Evolutionary conservation across 805 yeast genomes (phyloP), one percentile per base, ranked within the genome.

Genomic region (Ogataea philodendri): DNA sequence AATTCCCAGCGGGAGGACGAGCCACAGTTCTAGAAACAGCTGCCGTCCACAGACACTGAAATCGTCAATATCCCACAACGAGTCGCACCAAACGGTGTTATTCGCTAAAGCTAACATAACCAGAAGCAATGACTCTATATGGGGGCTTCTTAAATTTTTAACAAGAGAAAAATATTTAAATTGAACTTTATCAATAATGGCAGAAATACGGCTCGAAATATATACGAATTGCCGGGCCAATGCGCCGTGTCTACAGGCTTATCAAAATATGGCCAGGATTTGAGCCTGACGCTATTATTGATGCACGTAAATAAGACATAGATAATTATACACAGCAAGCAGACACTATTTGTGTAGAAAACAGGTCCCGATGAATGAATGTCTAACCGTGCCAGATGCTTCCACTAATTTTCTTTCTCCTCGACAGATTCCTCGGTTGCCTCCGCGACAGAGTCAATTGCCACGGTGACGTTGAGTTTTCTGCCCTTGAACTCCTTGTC

Each of bases 401-500:
- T 9, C 4, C 22, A 17, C 30, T 38, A 35, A 22, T 42, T 42
- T 26, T 37, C 46, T 23, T 42, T 42, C 34, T 34, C 40, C 21
- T 37, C 45, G 9, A 29, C 23, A 16, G 22, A 15, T 3, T 31
- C 20, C 9, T 34, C 22, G 24, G 25, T 37, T 26, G 30, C 45
- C 21, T 30, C 42, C 21, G 52, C 62, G 7, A 54, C 65, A 8
- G 79, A 66, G 51, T 81, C 85, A 44, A 84, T 72, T 14, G 96
- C 96, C 49, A 81, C 72, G 46, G 80, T 81, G 41, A 83, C 86
- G 29, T 72, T 63, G 40, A 88, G 63, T 32, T 67, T 69, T 58
- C 84, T 74, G 32, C 83, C 95, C 42, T 76, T 75, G 48, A 82
- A 63, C 34, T 69, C 72, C 52, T 69, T 70, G 35, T 87, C 94